Evolutionary conservation across 176 grass and related monocot species (phyloP).

Genomic region (Oryza glumipatula): DNA sequence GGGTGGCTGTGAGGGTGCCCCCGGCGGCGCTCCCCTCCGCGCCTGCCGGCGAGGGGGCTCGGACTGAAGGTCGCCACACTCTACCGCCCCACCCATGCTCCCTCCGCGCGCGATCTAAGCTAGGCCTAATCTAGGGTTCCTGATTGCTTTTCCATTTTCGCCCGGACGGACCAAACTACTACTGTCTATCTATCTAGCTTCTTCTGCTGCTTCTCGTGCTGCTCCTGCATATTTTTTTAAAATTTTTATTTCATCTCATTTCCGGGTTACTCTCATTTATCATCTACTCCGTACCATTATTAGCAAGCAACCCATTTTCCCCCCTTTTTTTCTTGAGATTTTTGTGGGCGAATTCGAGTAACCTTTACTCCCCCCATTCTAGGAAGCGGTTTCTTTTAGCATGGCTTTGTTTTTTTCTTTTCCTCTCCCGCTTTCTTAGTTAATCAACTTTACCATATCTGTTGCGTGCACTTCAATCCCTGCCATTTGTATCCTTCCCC

Average conservation of each 20-base stretch:
- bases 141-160: not conserved
- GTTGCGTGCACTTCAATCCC: conserved; percentile 29
- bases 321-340: not conserved
- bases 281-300: not conserved
- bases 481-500: conserved; percentile 24
- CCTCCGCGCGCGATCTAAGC: conserved; percentile 13
- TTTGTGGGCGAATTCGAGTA: not conserved
- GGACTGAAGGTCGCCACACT: not conserved
- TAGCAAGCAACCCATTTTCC: too few relatives aligned
- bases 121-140: not conserved
- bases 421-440: not conserved
- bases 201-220: not conserved
- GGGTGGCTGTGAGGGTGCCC: not conserved
- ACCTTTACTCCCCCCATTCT: conserved; percentile 14
- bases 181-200: not conserved
- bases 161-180: too few relatives aligned
- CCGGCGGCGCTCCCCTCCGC: not conserved
- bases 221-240: not conserved
- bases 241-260: not conserved
- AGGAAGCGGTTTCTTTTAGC: not conserved
- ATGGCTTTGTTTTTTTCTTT: not conserved
- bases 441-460: not conserved
- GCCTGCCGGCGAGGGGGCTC: not conserved
- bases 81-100: not conserved
- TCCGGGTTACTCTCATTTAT: not conserved